Conservation (phyloP, 805 yeast genomes). For the Saitoella complicata region DNA sequence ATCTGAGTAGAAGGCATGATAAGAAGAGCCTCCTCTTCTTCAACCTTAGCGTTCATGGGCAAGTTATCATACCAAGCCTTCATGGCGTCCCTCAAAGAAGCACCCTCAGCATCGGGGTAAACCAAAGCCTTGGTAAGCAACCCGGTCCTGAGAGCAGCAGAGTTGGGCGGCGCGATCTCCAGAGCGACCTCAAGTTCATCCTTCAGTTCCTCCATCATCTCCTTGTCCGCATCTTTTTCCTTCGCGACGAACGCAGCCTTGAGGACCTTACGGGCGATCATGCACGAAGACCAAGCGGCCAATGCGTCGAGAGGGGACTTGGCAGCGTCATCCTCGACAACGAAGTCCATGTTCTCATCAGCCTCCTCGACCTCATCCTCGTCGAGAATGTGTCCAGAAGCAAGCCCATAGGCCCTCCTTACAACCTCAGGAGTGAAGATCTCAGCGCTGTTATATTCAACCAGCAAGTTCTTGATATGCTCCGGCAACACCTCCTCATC, state of each 20-base stretch:
- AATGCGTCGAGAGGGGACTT: constrained; percentile 18
- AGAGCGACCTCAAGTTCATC: too few relatives aligned
- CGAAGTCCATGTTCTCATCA: constrained; percentile 7
- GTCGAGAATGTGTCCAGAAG: too few relatives aligned
- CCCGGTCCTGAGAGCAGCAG: too few relatives aligned
- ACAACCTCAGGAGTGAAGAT: constrained; percentile 16
- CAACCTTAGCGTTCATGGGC: too few relatives aligned
- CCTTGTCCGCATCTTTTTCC: constrained; percentile 3
- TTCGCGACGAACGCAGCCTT: constrained; percentile 9
- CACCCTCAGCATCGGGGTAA: too few relatives aligned
- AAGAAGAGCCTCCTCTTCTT: too few relatives aligned
- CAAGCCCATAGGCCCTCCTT: constrained; percentile 9
- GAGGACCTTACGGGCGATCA: constrained; percentile 14
- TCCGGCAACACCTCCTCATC: constrained; percentile 12
- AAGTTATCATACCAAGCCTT: too few relatives aligned
- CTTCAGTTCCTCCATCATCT: constrained; percentile 9
- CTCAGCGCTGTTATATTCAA: constrained; percentile 9
- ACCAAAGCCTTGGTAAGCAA: too few relatives aligned
- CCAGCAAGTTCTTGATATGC: constrained; percentile 7
- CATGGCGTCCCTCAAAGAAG: too few relatives aligned
- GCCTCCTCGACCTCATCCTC: constrained; percentile 6
- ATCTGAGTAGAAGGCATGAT: too few relatives aligned
- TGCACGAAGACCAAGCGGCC: constrained; percentile 18
- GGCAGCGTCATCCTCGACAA: constrained; percentile 13
- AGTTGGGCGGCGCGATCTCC: too few relatives aligned